A percentile compares a stretch with the other conserved stretches of the same genome.
Conservation (phyloP, 495 filamentous ascomycete genomes). For the Jackrogersella multiformis region DNA sequence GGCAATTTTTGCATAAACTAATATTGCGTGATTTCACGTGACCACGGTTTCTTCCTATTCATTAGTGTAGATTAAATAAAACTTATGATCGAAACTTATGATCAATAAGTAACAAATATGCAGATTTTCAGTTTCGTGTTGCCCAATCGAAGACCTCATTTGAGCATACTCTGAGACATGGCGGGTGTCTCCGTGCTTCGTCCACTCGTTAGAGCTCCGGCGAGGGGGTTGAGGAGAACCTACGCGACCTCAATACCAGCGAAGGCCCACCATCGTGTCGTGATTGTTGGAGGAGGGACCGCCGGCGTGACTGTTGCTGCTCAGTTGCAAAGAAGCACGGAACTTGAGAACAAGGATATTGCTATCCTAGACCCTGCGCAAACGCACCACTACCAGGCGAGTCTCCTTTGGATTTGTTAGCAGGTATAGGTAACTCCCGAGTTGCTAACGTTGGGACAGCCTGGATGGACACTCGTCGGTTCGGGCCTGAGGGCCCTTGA, state of each 20-base stretch:
- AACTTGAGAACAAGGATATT: constrained; percentile 68
- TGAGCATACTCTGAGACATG: constrained; percentile 21
- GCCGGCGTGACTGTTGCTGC: constrained; percentile 70
- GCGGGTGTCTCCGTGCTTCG: constrained; percentile 31
- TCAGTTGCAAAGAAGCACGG: constrained; percentile 66
- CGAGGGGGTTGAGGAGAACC: constrained; percentile 26
- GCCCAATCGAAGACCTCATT: constrained; percentile 20
- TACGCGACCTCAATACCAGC: constrained; percentile 47
- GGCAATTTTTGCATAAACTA: background rate
- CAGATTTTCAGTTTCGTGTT: constrained; percentile 4
- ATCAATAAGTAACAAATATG: constrained; percentile 2
- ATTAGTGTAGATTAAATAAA: background rate
- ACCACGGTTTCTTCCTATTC: constrained; percentile 19
- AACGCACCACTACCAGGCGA: constrained; percentile 69
- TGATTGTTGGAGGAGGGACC: constrained; percentile 70
- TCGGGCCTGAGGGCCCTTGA: constrained; percentile 69
- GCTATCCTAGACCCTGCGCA: constrained; percentile 71
- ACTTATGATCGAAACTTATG: constrained; percentile 7
- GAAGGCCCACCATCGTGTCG: constrained; percentile 64
- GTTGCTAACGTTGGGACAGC: constrained; percentile 48
- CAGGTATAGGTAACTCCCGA: background rate
- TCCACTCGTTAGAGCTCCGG: constrained; percentile 34
- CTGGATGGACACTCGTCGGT: constrained; percentile 75
- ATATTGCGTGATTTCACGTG: constrained; percentile 47
- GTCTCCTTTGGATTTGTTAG: background rate